Percentiles rank a stretch among this genome's conserved stretches.
Evolutionary conservation across 768 basidiomycete species (phyloP).

Genomic region (Mycena rosella): DNA sequence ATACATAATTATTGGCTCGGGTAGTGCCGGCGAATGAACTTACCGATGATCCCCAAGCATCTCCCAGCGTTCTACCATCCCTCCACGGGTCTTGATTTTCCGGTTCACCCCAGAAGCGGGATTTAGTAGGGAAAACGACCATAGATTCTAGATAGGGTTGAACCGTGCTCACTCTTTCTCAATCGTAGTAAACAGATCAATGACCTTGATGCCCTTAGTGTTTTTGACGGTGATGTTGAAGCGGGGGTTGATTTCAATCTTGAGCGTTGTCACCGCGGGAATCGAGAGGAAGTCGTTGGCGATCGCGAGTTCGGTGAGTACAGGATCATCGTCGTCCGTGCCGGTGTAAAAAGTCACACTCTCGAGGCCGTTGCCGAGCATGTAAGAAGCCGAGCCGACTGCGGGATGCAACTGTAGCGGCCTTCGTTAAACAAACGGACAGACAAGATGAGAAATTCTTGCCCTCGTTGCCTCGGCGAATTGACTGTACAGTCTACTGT

Average conservation of each 20-base stretch:
- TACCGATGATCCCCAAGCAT: no score
- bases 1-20: no score
- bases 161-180: not conserved
- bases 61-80: no score
- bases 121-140: not conserved
- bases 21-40: no score
- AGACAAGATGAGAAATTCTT: not conserved
- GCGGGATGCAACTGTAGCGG: not conserved
- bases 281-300: not conserved
- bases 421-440: not conserved
- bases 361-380: not conserved
- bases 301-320: not conserved
- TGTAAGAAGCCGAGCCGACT: not conserved
- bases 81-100: no score
- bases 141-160: not conserved
- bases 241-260: not conserved
- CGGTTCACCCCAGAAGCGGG: no score
- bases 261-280: not conserved
- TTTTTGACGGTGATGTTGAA: not conserved
- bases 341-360: not conserved
- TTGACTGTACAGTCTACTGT: no score
- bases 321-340: not conserved
- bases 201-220: not conserved
- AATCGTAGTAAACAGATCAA: not conserved
- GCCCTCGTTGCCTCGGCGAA: not conserved